Conservation (phyloP, 352 stramenopile species). For the Pythium plurisporium region DNA sequence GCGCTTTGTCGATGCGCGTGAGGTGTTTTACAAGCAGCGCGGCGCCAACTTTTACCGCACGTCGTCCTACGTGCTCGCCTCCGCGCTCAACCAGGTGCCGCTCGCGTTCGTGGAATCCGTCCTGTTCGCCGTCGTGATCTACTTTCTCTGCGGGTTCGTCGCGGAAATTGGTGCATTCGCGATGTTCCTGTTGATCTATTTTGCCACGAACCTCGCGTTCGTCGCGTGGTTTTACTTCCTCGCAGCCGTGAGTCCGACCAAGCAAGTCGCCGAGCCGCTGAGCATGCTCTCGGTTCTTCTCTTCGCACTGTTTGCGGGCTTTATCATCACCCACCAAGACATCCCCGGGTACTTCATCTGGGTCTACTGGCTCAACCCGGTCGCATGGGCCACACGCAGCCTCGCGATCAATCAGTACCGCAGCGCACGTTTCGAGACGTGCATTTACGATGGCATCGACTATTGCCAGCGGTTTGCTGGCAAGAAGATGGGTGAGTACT, state of each 20-base stretch:
- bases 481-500: conserved; percentile 47
- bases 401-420: conserved; percentile 49
- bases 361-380: conserved; percentile 71
- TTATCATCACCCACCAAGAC: conserved; percentile 45
- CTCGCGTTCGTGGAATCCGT: conserved; percentile 67
- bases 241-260: conserved; percentile 28
- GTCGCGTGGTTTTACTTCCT: conserved; percentile 52
- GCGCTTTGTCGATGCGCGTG: conserved; percentile 65
- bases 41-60: conserved; percentile 85
- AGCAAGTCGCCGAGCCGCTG: conserved; percentile 52
- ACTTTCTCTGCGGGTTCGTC: conserved; percentile 82
- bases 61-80: conserved; percentile 70
- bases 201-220: conserved; percentile 57
- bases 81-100: conserved; percentile 40
- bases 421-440: conserved; percentile 30
- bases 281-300: conserved; percentile 50
- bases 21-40: conserved; percentile 86
- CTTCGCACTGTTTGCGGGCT: conserved; percentile 67
- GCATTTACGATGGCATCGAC: conserved; percentile 31
- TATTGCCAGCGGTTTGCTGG: conserved; percentile 30
- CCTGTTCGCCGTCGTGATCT: conserved; percentile 82
- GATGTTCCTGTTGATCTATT: conserved; percentile 64
- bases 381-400: conserved; percentile 50
- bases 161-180: conserved; percentile 45
- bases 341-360: conserved; percentile 56